Conservation (phyloP, 306 rosid genomes). For the Lupinus albus region DNA sequence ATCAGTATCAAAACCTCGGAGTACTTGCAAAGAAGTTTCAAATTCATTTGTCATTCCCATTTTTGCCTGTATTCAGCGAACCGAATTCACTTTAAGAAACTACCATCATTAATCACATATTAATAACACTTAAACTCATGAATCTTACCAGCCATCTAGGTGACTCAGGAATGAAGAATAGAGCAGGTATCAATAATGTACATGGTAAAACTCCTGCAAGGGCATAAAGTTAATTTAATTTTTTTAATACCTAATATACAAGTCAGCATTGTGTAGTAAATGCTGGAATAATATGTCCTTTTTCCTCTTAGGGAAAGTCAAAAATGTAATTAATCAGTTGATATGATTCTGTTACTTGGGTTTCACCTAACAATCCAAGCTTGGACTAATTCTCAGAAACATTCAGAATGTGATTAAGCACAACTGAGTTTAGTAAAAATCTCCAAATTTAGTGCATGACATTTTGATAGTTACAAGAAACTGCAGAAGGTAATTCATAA, state of each 20-base stretch:
- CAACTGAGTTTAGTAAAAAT: neutral
- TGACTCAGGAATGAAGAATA: conserved; percentile 94
- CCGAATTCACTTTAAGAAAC: conserved; percentile 32
- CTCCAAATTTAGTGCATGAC: conserved; percentile 24
- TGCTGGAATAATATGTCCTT: neutral
- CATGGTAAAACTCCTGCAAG: conserved; percentile 84
- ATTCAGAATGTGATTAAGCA: conserved; percentile 11
- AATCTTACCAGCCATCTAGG: conserved; percentile 95
- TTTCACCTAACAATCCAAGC: conserved; percentile 14
- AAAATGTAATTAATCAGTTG: neutral
- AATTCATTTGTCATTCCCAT: conserved; percentile 96
- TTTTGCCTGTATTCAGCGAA: conserved; percentile 66
- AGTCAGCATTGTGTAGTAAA: conserved; percentile 16
- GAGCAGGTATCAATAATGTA: conserved; percentile 83
- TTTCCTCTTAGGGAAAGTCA: neutral
- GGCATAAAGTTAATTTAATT: conserved; percentile 32
- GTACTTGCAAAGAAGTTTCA: conserved; percentile 93
- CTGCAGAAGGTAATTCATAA: conserved; percentile 12
- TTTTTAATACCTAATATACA: neutral
- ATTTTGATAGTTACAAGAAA: conserved; percentile 26
- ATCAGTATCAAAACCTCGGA: conserved; percentile 88
- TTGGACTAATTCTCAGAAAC: conserved; percentile 6
- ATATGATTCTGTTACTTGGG: neutral
- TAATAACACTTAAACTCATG: conserved; percentile 18
- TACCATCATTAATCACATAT: conserved; percentile 26